A percentile compares a stretch with the other conserved stretches of the same genome.
Conservation (phyloP, 306 rosid genomes). For the Gleditsia sinensis region DNA sequence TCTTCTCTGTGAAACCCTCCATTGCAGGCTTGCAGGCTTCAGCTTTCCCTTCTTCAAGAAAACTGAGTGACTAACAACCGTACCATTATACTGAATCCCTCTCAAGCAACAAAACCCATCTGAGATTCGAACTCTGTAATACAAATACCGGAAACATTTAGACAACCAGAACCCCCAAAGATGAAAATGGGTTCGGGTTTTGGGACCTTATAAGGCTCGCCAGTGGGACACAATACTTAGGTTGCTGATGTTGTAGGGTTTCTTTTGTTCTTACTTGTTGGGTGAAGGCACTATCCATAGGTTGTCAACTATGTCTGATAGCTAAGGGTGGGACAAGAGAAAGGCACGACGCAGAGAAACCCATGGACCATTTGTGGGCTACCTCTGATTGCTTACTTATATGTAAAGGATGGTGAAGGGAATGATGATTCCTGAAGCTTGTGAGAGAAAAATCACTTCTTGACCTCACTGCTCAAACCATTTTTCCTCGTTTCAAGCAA, state of each 20-base stretch:
- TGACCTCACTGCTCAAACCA: background rate
- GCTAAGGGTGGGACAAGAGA: slow-evolving; percentile 32
- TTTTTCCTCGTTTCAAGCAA: background rate
- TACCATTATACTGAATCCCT: slow-evolving; percentile 52
- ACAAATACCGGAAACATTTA: slow-evolving; percentile 50
- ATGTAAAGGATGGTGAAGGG: slow-evolving; percentile 33
- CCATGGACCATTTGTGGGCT: slow-evolving; percentile 26
- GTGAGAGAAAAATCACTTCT: background rate
- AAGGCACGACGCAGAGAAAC: background rate
- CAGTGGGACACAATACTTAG: slow-evolving; percentile 49
- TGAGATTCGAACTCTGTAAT: slow-evolving; percentile 47
- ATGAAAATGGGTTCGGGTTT: slow-evolving; percentile 48
- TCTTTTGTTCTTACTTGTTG: slow-evolving; percentile 20
- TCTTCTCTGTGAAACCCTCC: slow-evolving; percentile 61
- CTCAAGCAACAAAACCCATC: slow-evolving; percentile 55
- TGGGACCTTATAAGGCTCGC: slow-evolving; percentile 35
- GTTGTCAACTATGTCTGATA: slow-evolving; percentile 60
- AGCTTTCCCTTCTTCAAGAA: slow-evolving; percentile 42
- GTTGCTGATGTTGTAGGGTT: slow-evolving; percentile 44
- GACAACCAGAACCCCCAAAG: slow-evolving; percentile 55
- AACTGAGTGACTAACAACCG: slow-evolving; percentile 53
- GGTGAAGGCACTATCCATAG: slow-evolving; percentile 58
- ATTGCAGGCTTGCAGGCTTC: too few relatives aligned
- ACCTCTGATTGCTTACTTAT: slow-evolving; percentile 35
- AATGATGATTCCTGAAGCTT: slow-evolving; percentile 33